These are phyloP conservation scores for Fusarium nanum DNA, from an alignment of 2,329 filamentous ascomycete genomes.

Conservation along the genomic window DNA sequence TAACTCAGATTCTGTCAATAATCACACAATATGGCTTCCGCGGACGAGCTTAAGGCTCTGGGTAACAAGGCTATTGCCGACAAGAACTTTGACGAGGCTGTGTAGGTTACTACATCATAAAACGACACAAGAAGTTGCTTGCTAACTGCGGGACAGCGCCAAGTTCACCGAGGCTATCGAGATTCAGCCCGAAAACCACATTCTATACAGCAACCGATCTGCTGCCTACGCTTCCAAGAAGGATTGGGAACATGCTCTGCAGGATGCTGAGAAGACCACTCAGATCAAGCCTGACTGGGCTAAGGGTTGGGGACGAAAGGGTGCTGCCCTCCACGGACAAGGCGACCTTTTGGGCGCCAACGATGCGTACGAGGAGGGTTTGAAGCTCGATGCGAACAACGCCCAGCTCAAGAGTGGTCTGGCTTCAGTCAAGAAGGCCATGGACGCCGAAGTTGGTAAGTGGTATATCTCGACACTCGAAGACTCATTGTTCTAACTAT, in stretches of 20 bases:
- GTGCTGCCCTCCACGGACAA: constrained; percentile 86
- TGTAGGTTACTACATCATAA: constrained; percentile 70
- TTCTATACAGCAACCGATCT: constrained; percentile 97
- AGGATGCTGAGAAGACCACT: constrained; percentile 92
- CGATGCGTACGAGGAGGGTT: constrained; percentile 93
- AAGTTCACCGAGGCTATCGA: constrained; percentile 96
- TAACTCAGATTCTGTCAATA: constrained; percentile 23
- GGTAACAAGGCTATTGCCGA: constrained; percentile 99
- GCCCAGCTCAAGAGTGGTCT: constrained; percentile 92
- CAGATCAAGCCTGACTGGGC: constrained; percentile 98
- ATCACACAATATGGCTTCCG: constrained; percentile 63
- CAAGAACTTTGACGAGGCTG: constrained; percentile 95
- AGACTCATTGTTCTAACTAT: constrained; percentile 16
- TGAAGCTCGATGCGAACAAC: constrained; percentile 92
- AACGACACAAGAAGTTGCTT: background rate
- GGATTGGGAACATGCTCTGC: constrained; percentile 84
- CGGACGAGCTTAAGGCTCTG: constrained; percentile 90
- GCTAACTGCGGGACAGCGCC: constrained; percentile 66
- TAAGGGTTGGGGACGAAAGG: constrained; percentile 95
- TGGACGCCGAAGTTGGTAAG: constrained; percentile 68
- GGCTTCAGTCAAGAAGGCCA: constrained; percentile 85
- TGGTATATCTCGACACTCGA: background rate
- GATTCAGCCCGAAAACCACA: constrained; percentile 89
- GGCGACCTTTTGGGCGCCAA: constrained; percentile 86
- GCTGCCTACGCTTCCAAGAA: constrained; percentile 88